phyloP scores from a whole-genome alignment of 306 rosid genomes.

The Canavalia gladiata region DNA sequence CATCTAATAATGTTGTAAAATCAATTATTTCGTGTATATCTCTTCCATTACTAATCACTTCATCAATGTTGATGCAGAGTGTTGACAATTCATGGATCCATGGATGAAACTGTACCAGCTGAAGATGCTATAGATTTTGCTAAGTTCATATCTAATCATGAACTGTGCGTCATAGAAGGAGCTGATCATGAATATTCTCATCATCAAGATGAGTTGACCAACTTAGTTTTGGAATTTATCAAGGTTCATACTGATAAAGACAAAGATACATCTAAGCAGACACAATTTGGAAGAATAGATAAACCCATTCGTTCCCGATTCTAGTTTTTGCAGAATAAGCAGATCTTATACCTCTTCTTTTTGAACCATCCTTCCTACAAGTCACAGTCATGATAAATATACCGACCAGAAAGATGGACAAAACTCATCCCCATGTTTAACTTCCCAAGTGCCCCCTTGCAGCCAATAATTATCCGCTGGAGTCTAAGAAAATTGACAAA shows the following conservation, averaged over 20 bases:
- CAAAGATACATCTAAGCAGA: slow-evolving; percentile 42
- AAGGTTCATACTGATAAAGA: slow-evolving; percentile 48
- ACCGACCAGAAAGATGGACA: slow-evolving; percentile 18
- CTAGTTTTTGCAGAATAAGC: slow-evolving; percentile 47
- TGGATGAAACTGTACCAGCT: slow-evolving; percentile 74
- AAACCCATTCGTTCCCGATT: slow-evolving; percentile 59
- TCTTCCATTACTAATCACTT: slow-evolving; percentile 13
- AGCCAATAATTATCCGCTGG: not conserved
- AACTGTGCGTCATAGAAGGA: slow-evolving; percentile 69
- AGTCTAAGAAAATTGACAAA: slow-evolving; percentile 37
- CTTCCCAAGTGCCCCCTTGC: slow-evolving; percentile 7
- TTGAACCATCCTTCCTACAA: slow-evolving; percentile 27
- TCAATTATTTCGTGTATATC: slow-evolving; percentile 30
- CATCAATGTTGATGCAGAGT: slow-evolving; percentile 63
- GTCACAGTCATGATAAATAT: not conserved
- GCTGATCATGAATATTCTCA: slow-evolving; percentile 82
- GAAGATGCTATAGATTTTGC: slow-evolving; percentile 81
- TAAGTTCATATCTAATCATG: slow-evolving; percentile 73
- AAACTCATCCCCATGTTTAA: not conserved
- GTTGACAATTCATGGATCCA: slow-evolving; percentile 89
- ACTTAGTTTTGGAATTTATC: slow-evolving; percentile 71
- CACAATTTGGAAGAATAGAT: slow-evolving; percentile 42
- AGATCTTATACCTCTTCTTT: slow-evolving; percentile 15
- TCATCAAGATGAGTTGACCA: slow-evolving; percentile 72
- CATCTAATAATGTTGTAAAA: slow-evolving; percentile 25